Base-by-base conservation (phyloP, 345 rosid species). In the Rubroshorea leprosula region DNA sequence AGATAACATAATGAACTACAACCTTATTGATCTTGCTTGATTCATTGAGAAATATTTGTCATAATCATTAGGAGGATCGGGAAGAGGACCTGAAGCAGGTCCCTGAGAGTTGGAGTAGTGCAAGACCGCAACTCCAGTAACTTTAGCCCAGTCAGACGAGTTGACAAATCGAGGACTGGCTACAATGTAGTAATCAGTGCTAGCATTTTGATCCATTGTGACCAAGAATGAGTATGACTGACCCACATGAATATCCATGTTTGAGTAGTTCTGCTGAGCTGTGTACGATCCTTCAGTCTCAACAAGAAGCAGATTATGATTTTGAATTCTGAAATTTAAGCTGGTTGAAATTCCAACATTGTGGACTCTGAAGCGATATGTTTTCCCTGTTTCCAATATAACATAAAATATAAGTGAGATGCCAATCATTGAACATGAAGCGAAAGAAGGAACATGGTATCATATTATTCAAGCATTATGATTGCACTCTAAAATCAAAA, bases 11-110 rank as follows among this genome's bases (percentile, higher is more conserved):
- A 53, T 62, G 20, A 23, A 64, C 68, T 67, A 70, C 81, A 78
- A 90, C 98, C 96, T 87, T 91, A 88, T 87, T 63, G 98, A 91
- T 70, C 98, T 75, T 62, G 96, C 98, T 84, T 88, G 98, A 80
- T 78, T 91, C 90, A 91, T 91, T 67, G 98, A 91, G 85, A 83
- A 84, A 80, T 25, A 84, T 16, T 81, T 55, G 72, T 84, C 95
- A 19, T 52, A 57, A 72, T 72, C 91, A 75, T 70, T 75, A 74
- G 94, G 87, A 78, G 76, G 78, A 76, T 77, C 87, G 63, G 96
- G 95, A 72, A 88, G 91, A 74, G 88, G 88, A 68, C 98, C 92
- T 60, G 83, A 76, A 62, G 89, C 88, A 0, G 90, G 92, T 56
- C 96, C 92, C 63, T 77, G 80, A 39, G 95, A 87, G 65, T 77